Evolutionary conservation across 2,329 filamentous ascomycete species (phyloP).

Genomic region (Thyridium curvatum): DNA sequence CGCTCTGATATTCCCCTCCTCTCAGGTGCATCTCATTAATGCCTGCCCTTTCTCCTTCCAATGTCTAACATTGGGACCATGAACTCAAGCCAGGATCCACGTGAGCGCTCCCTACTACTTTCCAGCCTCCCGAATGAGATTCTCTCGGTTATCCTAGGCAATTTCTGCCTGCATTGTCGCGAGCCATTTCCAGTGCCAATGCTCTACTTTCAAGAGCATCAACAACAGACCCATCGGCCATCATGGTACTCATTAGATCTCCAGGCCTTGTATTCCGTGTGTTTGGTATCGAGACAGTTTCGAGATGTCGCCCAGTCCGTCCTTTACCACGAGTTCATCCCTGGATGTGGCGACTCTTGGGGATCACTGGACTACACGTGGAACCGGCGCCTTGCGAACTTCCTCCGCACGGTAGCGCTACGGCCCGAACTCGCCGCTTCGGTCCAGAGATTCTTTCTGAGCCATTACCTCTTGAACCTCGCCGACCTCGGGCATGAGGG

Average conservation of each 20-base stretch:
- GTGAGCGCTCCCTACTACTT: not conserved
- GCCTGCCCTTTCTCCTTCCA: too few species aligned
- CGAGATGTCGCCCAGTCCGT: conserved; percentile 9
- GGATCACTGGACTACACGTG: conserved; percentile 10
- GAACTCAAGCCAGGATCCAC: too few species aligned
- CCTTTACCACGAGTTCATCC: conserved; percentile 15
- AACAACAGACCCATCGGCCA: conserved; percentile 6
- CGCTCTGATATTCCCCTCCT: too few species aligned
- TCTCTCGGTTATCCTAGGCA: conserved; percentile 7
- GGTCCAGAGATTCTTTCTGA: conserved; percentile 2
- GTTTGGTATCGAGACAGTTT: conserved; percentile 12
- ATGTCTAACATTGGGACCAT: too few species aligned
- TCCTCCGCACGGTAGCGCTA: conserved; percentile 12
- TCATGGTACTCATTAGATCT: conserved; percentile 12
- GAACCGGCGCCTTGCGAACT: conserved; percentile 11
- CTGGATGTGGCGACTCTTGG: conserved; percentile 15
- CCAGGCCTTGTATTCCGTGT: conserved; percentile 10
- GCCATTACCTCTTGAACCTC: not conserved
- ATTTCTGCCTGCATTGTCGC: conserved; percentile 9
- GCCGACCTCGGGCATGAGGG: not conserved
- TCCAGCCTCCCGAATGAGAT: conserved; percentile 5
- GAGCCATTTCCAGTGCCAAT: conserved; percentile 2
- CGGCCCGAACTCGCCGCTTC: conserved; percentile 11
- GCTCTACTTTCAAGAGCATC: not conserved
- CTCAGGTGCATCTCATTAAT: too few species aligned